Evolutionary conservation across 2,329 filamentous ascomycete species (phyloP).

Genomic region (Pseudogymnoascus sp.): DNA sequence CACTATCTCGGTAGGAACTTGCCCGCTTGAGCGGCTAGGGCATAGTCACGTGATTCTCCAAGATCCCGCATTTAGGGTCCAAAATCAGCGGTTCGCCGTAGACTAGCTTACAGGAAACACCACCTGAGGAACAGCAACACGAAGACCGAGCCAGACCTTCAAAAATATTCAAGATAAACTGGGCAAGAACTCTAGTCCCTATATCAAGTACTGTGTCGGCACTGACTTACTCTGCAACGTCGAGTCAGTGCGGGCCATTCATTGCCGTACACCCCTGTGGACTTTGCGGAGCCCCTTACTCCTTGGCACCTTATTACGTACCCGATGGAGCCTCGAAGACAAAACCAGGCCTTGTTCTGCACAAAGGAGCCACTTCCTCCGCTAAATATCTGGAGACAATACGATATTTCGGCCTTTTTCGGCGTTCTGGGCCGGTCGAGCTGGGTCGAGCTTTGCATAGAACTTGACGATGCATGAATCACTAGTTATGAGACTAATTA

Average conservation of each 20-base stretch:
- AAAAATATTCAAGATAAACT: not conserved
- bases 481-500: not conserved
- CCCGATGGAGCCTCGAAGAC: not conserved
- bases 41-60: not conserved
- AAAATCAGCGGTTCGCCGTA: not conserved
- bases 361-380: not conserved
- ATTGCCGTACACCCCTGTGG: constrained; percentile 21
- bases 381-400: not conserved
- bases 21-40: not conserved
- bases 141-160: not conserved
- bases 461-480: not conserved
- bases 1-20: not conserved
- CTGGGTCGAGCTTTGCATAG: not conserved
- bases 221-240: not conserved
- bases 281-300: too few species aligned
- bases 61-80: not conserved
- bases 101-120: not conserved
- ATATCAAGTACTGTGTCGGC: not conserved
- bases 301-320: not conserved
- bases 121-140: not conserved
- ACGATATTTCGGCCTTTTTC: not conserved
- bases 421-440: not conserved
- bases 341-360: not conserved
- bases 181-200: not conserved
- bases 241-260: not conserved